These are phyloP conservation scores for Bruguiera parviflora DNA, from an alignment of 345 rosid species.

Conservation along the genomic window DNA sequence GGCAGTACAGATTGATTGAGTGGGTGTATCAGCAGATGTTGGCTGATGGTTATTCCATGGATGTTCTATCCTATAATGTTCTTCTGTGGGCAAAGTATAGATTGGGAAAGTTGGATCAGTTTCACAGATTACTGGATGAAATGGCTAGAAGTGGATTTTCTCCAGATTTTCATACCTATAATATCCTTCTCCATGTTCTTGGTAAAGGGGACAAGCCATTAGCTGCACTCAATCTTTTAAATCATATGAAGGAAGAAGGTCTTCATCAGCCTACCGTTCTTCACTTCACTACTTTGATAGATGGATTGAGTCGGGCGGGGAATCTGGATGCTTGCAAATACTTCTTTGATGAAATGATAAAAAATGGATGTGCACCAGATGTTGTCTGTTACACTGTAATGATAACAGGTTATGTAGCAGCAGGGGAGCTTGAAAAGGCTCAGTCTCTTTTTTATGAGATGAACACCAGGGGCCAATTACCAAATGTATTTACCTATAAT, in stretches of 20 bases:
- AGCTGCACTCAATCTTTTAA: constrained; percentile 67
- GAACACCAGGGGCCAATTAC: constrained; percentile 59
- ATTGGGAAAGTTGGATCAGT: constrained; percentile 62
- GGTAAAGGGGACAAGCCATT: constrained; percentile 83
- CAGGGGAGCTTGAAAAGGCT: constrained; percentile 69
- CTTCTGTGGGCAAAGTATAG: constrained; percentile 69
- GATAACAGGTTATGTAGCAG: constrained; percentile 68
- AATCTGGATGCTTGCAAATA: constrained; percentile 76
- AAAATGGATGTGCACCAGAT: constrained; percentile 62
- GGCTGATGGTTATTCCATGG: constrained; percentile 53
- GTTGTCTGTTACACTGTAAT: constrained; percentile 82
- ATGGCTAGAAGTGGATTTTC: constrained; percentile 57
- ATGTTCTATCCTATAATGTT: constrained; percentile 66
- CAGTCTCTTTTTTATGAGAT: constrained; percentile 59
- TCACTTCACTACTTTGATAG: constrained; percentile 86
- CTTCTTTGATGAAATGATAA: constrained; percentile 70
- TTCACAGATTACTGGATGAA: constrained; percentile 70
- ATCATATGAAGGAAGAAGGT: constrained; percentile 78
- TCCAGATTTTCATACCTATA: constrained; percentile 79
- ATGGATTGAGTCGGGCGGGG: constrained; percentile 84
- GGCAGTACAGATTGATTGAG: constrained; percentile 74
- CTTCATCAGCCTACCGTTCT: constrained; percentile 53
- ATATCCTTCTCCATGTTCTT: constrained; percentile 72
- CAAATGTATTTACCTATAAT: constrained; percentile 79
- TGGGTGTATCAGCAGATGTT: constrained; percentile 83